Evolutionary conservation across 1,284 basidiomycete species (phyloP).

Genomic region (Cryptococcus sp.): DNA sequence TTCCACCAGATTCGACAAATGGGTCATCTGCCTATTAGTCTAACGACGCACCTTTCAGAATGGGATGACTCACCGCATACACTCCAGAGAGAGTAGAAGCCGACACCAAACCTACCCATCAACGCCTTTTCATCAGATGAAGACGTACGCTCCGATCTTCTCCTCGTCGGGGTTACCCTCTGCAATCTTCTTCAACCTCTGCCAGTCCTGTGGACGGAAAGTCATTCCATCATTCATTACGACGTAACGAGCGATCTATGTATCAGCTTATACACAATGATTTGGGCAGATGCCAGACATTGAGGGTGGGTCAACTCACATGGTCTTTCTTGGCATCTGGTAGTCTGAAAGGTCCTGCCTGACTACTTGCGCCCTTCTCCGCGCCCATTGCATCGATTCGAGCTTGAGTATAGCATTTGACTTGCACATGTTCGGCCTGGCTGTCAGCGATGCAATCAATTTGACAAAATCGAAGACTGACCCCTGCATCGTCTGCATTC

Average conservation of each 20-base stretch:
- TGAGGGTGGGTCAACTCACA: constrained; percentile 32
- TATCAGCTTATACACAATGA: background rate
- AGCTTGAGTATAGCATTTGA: constrained; percentile 68
- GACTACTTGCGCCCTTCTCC: constrained; percentile 4
- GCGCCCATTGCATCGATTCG: constrained; percentile 53
- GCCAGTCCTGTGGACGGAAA: constrained; percentile 79
- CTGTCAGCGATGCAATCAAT: constrained; percentile 5
- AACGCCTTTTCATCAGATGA: background rate
- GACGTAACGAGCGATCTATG: constrained; percentile 48
- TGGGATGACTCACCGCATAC: constrained; percentile 40
- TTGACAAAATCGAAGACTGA: constrained; percentile 10
- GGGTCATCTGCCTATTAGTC: constrained; percentile 63
- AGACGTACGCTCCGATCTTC: constrained; percentile 49
- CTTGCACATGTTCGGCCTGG: constrained; percentile 68
- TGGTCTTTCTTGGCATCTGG: constrained; percentile 61
- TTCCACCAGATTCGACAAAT: constrained; percentile 80
- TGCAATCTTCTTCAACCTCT: constrained; percentile 67
- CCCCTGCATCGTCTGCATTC: constrained; percentile 90
- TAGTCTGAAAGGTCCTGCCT: constrained; percentile 21
- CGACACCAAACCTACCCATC: constrained; percentile 48
- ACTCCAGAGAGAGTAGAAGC: constrained; percentile 53
- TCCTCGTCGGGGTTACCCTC: constrained; percentile 55
- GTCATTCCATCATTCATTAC: constrained; percentile 83
- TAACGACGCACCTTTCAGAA: background rate
- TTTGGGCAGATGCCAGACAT: background rate